A percentile compares a stretch with the other conserved stretches of the same genome.
These are phyloP conservation scores for Capronia epimyces DNA, from an alignment of 2,329 filamentous ascomycete species.

Conservation along the genomic window DNA sequence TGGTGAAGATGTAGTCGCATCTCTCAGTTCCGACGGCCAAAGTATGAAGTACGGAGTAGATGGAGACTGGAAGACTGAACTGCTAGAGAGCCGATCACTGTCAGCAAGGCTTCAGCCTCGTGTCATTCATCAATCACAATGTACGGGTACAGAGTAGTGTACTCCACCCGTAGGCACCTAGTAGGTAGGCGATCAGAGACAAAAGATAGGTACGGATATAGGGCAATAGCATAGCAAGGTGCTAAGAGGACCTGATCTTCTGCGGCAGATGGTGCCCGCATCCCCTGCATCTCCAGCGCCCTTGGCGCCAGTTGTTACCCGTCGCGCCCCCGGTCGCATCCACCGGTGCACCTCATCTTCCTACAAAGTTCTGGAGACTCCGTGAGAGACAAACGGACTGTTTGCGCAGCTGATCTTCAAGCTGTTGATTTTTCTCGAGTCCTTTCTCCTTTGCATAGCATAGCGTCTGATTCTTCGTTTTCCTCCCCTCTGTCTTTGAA, in stretches of 20 bases:
- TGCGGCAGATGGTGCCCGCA: not conserved
- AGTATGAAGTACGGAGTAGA: not conserved
- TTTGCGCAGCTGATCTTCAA: not conserved
- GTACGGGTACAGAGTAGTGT: too few relatives aligned
- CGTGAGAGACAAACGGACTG: not conserved
- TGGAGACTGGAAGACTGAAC: not conserved
- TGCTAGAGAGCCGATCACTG: not conserved
- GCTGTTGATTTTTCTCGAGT: too few relatives aligned
- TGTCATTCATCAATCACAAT: too few relatives aligned
- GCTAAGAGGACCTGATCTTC: not conserved
- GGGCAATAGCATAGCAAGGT: too few relatives aligned
- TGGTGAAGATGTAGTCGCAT: too few relatives aligned
- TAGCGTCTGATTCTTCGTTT: not conserved
- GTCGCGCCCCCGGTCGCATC: not conserved
- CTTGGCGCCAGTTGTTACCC: not conserved
- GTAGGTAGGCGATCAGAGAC: too few relatives aligned
- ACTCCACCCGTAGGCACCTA: too few relatives aligned
- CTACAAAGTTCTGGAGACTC: not conserved
- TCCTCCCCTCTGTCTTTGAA: not conserved
- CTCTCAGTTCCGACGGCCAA: too few relatives aligned
- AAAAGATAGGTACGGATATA: not conserved
- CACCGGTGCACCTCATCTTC: not conserved
- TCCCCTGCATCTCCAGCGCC: conserved; percentile 7
- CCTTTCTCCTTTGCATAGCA: not conserved
- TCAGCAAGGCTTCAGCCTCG: not conserved